These are phyloP conservation scores for Aspergillus coremiiformis DNA, from an alignment of 495 filamentous ascomycete genomes.

Conservation along the genomic window DNA sequence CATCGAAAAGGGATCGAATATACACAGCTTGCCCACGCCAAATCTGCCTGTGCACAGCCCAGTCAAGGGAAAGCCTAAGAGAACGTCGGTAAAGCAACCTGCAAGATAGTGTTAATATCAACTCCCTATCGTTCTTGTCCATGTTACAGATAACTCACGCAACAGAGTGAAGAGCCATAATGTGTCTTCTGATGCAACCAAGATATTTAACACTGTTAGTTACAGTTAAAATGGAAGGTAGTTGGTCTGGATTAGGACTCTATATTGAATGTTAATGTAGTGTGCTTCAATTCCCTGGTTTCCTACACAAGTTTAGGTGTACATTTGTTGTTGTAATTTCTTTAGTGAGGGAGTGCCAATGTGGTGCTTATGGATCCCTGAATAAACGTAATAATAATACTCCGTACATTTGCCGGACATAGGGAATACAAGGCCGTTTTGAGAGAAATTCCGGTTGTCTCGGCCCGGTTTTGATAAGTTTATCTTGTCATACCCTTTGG, in stretches of 20 bases:
- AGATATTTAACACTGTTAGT: not conserved
- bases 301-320: not conserved
- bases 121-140: not conserved
- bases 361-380: slow-evolving; percentile 15
- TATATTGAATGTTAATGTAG: not conserved
- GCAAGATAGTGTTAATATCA: slow-evolving; percentile 11
- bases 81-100: slow-evolving; percentile 92
- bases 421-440: slow-evolving; percentile 6
- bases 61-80: slow-evolving; percentile 88
- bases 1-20: slow-evolving; percentile 90
- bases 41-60: slow-evolving; percentile 80
- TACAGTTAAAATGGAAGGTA: not conserved
- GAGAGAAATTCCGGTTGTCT: slow-evolving; percentile 26
- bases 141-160: slow-evolving; percentile 22
- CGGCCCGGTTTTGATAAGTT: slow-evolving; percentile 23
- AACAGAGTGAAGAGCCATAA: slow-evolving; percentile 33
- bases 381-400: slow-evolving; percentile 35
- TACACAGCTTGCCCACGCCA: slow-evolving; percentile 96
- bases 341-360: slow-evolving; percentile 13
- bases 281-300: not conserved
- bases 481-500: not conserved
- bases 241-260: not conserved
- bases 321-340: not conserved
- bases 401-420: slow-evolving; percentile 28
- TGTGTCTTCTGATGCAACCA: slow-evolving; percentile 1